These are phyloP conservation scores for Acanthochlamys bracteata DNA, from an alignment of 106 monocot genomes.

Conservation along the genomic window DNA sequence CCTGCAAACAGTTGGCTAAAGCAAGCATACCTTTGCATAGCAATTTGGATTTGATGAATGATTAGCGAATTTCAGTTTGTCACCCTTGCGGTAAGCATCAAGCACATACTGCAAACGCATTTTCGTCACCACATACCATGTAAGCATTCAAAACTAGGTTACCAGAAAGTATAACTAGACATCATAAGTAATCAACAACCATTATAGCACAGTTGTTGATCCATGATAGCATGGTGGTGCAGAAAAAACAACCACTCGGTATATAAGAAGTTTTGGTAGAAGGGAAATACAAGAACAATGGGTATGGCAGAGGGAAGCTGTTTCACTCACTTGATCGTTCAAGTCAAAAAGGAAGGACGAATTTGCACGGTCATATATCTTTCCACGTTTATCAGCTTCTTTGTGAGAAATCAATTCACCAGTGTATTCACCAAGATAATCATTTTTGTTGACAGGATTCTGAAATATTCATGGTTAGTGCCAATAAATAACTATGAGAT, in stretches of 20 bases:
- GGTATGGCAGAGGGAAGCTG: no score
- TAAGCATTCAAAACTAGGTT: no score
- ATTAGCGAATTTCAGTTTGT: constrained; percentile 96
- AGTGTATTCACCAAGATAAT: constrained; percentile 98
- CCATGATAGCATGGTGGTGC: no score
- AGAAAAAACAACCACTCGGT: no score
- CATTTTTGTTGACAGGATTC: constrained; percentile 95
- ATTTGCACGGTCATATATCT: constrained; percentile 96
- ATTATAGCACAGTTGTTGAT: no score
- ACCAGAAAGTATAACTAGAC: no score
- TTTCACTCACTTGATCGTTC: constrained; percentile 74
- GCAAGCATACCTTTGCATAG: constrained; percentile 77
- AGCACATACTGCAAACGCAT: constrained; percentile 62
- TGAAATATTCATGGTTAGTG: constrained; percentile 8
- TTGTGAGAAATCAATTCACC: constrained; percentile 93
- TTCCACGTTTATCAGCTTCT: constrained; percentile 99
- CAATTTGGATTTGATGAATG: constrained; percentile 93
- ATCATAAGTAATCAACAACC: no score
- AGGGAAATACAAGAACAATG: no score
- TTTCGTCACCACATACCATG: no score
- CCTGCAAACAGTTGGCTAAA: neutral
- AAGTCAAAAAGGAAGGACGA: constrained; percentile 98
- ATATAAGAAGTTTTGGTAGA: no score
- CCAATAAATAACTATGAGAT: neutral
- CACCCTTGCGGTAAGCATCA: constrained; percentile 98